phyloP scores from a whole-genome alignment of 139 green algal genomes.

The Diplosphaera chodatii region DNA sequence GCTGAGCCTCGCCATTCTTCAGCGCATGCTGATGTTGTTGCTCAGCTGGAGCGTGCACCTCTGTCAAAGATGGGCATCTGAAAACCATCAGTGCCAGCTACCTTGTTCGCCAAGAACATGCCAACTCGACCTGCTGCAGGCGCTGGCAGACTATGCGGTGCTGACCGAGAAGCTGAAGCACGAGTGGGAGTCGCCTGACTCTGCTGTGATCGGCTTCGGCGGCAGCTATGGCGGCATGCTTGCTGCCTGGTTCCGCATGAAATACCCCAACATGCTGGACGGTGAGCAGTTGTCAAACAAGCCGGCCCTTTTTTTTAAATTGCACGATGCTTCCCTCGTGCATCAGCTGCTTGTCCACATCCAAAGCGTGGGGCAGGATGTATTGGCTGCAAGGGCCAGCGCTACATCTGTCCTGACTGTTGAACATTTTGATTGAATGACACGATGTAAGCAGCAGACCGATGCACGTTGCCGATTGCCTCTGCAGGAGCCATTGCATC shows the following conservation, averaged over 20 bases:
- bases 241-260: conserved; percentile 54
- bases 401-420: no score
- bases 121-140: conserved; percentile 23
- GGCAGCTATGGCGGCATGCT: conserved; percentile 77
- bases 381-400: no score
- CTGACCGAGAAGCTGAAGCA: conserved; percentile 46
- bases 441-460: no score
- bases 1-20: background rate
- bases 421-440: no score
- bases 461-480: no score
- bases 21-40: background rate
- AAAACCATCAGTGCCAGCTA: no score
- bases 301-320: background rate
- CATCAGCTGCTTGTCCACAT: no score
- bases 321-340: no score
- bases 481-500: conserved; percentile 75
- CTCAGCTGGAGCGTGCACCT: no score
- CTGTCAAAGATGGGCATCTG: background rate
- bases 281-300: background rate
- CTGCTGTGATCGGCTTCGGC: conserved; percentile 69
- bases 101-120: no score
- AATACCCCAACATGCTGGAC: conserved; percentile 68
- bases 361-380: no score
- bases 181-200: conserved; percentile 23
- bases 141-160: conserved; percentile 68